Base-by-base conservation (phyloP, 805 yeast genomes). In the Nakazawaea anatomiae region DNA sequence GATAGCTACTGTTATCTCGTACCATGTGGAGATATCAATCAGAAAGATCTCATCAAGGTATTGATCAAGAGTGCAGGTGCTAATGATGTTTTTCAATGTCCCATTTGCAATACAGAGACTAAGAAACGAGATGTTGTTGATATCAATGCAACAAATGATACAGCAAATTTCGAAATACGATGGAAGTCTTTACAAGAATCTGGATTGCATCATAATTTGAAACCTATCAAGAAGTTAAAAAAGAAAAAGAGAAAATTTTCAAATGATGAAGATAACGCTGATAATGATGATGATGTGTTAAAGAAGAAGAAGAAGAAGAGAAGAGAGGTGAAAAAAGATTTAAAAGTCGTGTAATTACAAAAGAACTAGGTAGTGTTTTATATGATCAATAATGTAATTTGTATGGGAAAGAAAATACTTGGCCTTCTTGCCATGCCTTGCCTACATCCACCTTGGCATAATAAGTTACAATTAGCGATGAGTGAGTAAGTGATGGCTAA, bases 11-110 rank as follows among this genome's bases (percentile, higher is more conserved):
- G 52, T 4, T 80, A 80, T 58, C 54, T 77, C 3, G 76, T 70
- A 0, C 63, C 66, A 5, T 77, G 82, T 59, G 77, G 77, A 0
- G 73, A 76, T 58, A 71, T 69, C 11, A 8, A 32, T 32, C 35
- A 11, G 8, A 32, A 11, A 9, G 35, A 32, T 32, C 35, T 32
- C 11, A 11, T 32, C 11, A 32, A 11, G 11, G 35, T 9, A 32
- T 32, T 32, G 11, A 32, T 32, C 11, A 32, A 32, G 35, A 32
- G 11, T 32, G 35, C 11, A 9, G 35, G 35, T 9, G 11, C 35
- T 9, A 32, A 47, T 2, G 55, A 57, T 6, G 48, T 39, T 1
- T 40, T 52, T 18, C 52, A 56, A 27, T 77, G 82, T 56, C 79
- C 80, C 2, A 58, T 63, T 3, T 82, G 86, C 60, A 61, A 58